Conservation (phyloP, 768 basidiomycete genomes). For the Naematelia aurantialba region DNA sequence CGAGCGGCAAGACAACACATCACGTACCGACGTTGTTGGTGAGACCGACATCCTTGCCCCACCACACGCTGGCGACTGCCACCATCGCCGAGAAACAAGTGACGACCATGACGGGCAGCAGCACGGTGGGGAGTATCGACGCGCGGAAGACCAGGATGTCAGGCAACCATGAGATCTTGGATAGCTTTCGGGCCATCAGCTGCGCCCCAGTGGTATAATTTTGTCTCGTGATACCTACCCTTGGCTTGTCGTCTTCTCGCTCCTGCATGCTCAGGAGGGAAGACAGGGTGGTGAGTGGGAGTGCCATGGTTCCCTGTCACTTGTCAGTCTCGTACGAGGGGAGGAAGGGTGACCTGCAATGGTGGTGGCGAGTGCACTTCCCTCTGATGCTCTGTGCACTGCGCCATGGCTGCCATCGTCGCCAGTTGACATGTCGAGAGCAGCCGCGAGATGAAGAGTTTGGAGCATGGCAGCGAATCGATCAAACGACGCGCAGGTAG, state of each 20-base stretch:
- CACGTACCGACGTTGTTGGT: conserved; percentile 65
- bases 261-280: conserved; percentile 41
- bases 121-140: conserved; percentile 67
- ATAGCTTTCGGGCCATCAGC: conserved; percentile 22
- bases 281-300: conserved; percentile 29
- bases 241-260: conserved; percentile 42
- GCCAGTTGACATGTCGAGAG: neutral
- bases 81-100: conserved; percentile 64
- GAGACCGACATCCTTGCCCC: conserved; percentile 62
- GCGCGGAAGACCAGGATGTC: conserved; percentile 81
- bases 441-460: no score
- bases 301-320: conserved; percentile 15
- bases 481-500: neutral
- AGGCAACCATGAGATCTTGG: conserved; percentile 69
- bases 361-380: neutral
- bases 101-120: conserved; percentile 79
- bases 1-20: neutral
- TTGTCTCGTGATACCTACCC: conserved; percentile 18
- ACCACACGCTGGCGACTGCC: conserved; percentile 45
- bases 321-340: neutral
- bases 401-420: neutral
- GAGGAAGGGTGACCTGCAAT: neutral
- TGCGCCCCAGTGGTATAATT: neutral
- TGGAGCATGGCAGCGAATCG: no score
- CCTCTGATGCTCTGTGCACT: neutral